Base-by-base conservation (phyloP, 768 basidiomycete genomes). In the Leccinum subgranulosum region DNA sequence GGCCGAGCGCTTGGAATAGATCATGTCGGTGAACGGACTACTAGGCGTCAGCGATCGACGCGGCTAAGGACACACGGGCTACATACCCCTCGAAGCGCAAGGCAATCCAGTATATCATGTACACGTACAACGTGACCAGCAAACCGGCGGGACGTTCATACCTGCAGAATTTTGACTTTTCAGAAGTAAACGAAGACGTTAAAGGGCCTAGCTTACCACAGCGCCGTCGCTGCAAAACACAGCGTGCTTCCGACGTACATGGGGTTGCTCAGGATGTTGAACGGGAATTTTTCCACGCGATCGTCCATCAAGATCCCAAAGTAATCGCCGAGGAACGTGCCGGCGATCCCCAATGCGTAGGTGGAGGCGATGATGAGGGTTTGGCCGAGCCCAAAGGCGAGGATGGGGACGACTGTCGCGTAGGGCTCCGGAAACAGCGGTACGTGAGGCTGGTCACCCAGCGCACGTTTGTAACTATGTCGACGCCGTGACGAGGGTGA, bases 191-290 rank as follows among this genome's bases (percentile, higher is more conserved):
- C 12, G 4, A 41, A n/a, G 34, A 28, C 56, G 27, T 39, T n/a
- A 52, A 47, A 58, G 28, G 39, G 51, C 53, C 23, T 23, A 6
- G 70, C 87, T 65, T 58, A 94, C 94, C 93, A 96, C 33, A 99
- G 78, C 0, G 96, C 89, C 1, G 84, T 86, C 21, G 86, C 95
- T 36, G 84, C 74, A 75, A 98, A 98, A 70, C 87, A 91, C 77
- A 99, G 76, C 6, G 94, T 94, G 67, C 89, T 93, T 8, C 96
- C 96, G 48, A 94, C 90, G 69, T 99, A 98, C 96, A 99, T 99
- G 0, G 96, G 96, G 72, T 97, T 88, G 19, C 84, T 79, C 43
- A 95, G 79, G 49, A 97, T 81, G 69, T 96, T 96, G 81, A 98
- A 99, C 0, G 96, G 96, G 79, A 99, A 99, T 70, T 90, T 88